These are phyloP conservation scores for Cryphonectria nitschkei DNA, from an alignment of 2,329 filamentous ascomycete species.

Conservation along the genomic window DNA sequence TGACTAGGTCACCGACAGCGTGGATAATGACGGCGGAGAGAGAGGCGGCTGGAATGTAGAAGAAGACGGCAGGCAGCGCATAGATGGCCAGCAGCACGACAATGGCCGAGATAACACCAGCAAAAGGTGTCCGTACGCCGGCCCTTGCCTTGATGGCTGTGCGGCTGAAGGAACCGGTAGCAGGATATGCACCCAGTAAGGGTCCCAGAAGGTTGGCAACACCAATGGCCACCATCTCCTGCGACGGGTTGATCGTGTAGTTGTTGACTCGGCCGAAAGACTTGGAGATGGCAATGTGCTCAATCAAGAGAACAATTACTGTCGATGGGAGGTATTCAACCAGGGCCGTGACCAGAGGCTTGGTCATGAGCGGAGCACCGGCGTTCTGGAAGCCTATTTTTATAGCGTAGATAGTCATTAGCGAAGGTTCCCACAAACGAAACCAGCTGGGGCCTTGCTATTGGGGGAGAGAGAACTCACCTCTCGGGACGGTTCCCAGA, in stretches of 20 bases:
- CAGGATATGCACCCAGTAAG: slow-evolving; percentile 89
- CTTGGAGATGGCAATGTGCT: slow-evolving; percentile 96
- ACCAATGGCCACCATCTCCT: slow-evolving; percentile 94
- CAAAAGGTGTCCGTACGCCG: slow-evolving; percentile 88
- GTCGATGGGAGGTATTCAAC: slow-evolving; percentile 76
- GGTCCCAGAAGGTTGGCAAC: slow-evolving; percentile 88
- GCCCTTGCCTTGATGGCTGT: slow-evolving; percentile 98
- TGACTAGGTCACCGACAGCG: slow-evolving; percentile 90
- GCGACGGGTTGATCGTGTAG: slow-evolving; percentile 92
- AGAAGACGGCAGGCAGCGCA: slow-evolving; percentile 85
- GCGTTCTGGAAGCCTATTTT: slow-evolving; percentile 75
- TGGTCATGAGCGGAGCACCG: slow-evolving; percentile 70
- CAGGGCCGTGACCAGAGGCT: slow-evolving; percentile 69
- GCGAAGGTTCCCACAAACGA: not conserved
- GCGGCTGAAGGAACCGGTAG: slow-evolving; percentile 93
- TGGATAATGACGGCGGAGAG: slow-evolving; percentile 93
- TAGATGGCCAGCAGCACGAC: slow-evolving; percentile 91
- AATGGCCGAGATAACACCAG: slow-evolving; percentile 83
- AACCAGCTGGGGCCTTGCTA: not conserved
- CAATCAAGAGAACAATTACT: slow-evolving; percentile 92
- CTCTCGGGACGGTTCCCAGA: slow-evolving; percentile 76
- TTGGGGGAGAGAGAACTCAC: slow-evolving; percentile 41
- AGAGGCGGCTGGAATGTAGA: slow-evolving; percentile 83
- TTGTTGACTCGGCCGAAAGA: slow-evolving; percentile 96
- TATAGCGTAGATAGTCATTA: not conserved